A percentile compares a stretch with the other conserved stretches of the same genome.
These are phyloP conservation scores for Kitagawia praeruptora DNA, from an alignment of 129 eudicot genomes.

Conservation along the genomic window DNA sequence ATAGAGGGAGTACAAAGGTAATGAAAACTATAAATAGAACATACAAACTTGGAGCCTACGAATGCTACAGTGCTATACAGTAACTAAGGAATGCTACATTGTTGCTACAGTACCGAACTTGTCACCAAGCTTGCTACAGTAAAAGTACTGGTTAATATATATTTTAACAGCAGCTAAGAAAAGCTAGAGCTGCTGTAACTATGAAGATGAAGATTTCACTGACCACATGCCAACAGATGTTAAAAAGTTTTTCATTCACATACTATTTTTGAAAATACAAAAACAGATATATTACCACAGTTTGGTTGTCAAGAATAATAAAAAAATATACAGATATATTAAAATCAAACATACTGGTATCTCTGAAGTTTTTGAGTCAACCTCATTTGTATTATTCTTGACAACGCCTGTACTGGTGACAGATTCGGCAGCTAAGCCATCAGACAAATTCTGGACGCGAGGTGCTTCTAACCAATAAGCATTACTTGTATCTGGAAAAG, in stretches of 20 bases:
- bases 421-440: constrained; percentile 52
- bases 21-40: no score
- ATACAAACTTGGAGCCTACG: no score
- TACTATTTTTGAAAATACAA: no score
- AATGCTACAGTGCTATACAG: no score
- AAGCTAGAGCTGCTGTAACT: neutral
- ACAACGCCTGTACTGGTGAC: constrained; percentile 36
- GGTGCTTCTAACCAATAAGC: neutral
- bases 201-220: neutral
- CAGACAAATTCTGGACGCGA: constrained; percentile 22
- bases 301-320: neutral
- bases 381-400: constrained; percentile 61
- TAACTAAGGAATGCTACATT: no score
- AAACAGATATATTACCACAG: no score
- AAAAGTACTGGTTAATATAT: no score
- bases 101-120: no score
- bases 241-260: neutral
- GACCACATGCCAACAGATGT: neutral
- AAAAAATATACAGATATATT: neutral
- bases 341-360: constrained; percentile 35
- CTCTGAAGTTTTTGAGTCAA: constrained; percentile 68
- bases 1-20: no score
- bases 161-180: neutral
- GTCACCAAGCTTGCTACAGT: no score
- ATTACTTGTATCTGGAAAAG: neutral